Base-by-base conservation (phyloP, 163 green algal species). In the Chlorella variabilis region DNA sequence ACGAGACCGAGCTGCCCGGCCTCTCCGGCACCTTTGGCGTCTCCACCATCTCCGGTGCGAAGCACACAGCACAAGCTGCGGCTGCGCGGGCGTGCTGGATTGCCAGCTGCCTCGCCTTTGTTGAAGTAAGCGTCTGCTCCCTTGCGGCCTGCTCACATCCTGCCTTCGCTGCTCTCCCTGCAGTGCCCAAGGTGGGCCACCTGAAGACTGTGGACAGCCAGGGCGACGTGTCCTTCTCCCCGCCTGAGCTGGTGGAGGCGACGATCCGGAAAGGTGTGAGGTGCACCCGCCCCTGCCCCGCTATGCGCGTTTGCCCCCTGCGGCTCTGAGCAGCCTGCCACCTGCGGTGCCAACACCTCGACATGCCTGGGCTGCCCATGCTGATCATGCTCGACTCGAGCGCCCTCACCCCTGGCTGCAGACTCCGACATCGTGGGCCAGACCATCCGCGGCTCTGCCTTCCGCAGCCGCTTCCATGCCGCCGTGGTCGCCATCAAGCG, bases 401-500 rank as follows among this genome's bases (percentile, higher is more conserved):
- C n/a, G n/a, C n/a, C n/a, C n/a, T n/a, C n/a, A n/a, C 15, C 13
- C 9, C 51, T 62, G 15, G 20, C 51, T 67, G 59, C 70, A 81
- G 71, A 36, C 34, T 42, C 81, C 39, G 31, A 71, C 27, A 78
- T 87, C 42, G 70, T 89, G 9, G 90, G 93, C 29, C 77, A 90
- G 31, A 85, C 31, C 15, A 89, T 97, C 34, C 75, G 83, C 3
- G 85, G 90, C 11, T 68, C 88, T n/a, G 84, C 84, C 58, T 97
- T 97, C 85, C 84, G 91, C 54, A 87, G 86, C 29, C 84, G 87
- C 63, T 97, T 96, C 77, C 79, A 93, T 13, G 91, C 94, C 29
- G 87, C 90, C 4, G 90, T 97, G 31, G 86, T 98, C 38, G 90
- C 87, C 61, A 91, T 97, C 31, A 92, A 95, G 83, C 88, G 93